These are phyloP conservation scores for Gentiana dahurica DNA, from an alignment of 257 asterid genomes.

Conservation along the genomic window DNA sequence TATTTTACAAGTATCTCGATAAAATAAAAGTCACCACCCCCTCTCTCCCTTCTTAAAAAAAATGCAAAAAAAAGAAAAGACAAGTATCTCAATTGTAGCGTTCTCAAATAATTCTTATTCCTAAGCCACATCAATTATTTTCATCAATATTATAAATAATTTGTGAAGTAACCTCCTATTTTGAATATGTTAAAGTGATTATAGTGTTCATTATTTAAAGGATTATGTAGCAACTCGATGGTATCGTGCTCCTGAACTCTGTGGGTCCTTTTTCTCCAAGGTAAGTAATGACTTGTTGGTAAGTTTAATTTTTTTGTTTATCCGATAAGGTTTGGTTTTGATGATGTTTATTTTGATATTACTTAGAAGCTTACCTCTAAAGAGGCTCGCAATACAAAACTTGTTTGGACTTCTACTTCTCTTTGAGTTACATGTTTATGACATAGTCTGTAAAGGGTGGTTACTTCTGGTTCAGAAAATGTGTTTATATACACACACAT, in stretches of 20 bases:
- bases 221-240: constrained; percentile 99
- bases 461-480: not conserved
- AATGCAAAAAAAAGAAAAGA: not conserved
- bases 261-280: constrained; percentile 94
- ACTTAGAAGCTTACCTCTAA: not conserved
- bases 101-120: too few species aligned
- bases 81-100: too few species aligned
- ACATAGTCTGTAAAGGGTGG: not conserved
- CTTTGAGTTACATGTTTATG: too few species aligned
- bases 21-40: not conserved
- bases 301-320: not conserved
- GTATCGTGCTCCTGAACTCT: constrained; percentile 99
- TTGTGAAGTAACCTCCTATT: not conserved
- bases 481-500: not conserved
- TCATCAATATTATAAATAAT: not conserved
- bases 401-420: too few species aligned
- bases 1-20: not conserved
- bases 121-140: not conserved
- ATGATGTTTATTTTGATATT: not conserved
- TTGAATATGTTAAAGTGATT: constrained; percentile 1
- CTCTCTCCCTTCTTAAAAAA: too few species aligned
- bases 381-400: not conserved
- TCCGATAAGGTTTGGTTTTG: not conserved
- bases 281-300: constrained; percentile 39
- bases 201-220: constrained; percentile 30